Evolutionary conservation across 2,329 filamentous ascomycete species (phyloP).

Genomic region (Chrysoporthe cubensis): DNA sequence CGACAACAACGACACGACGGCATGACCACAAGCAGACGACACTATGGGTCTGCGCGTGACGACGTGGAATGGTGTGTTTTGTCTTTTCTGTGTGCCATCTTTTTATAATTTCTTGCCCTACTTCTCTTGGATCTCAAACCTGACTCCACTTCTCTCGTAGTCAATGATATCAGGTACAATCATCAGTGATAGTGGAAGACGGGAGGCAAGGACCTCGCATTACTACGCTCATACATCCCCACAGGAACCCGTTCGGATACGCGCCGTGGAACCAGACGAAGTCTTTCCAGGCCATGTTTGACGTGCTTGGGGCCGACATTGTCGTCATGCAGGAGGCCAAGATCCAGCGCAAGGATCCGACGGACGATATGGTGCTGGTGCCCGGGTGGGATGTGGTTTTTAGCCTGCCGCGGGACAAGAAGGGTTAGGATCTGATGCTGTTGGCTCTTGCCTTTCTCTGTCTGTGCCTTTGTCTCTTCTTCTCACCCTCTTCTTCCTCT

Average conservation of each 20-base stretch:
- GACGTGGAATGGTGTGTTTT: constrained; percentile 75
- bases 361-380: constrained; percentile 94
- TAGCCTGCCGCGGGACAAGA: constrained; percentile 90
- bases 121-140: constrained; percentile 20
- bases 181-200: too few species aligned
- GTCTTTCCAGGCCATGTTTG: constrained; percentile 89
- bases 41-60: constrained; percentile 80
- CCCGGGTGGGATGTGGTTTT: constrained; percentile 86
- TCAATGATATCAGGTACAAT: constrained; percentile 77
- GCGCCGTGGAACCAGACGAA: constrained; percentile 76
- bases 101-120: neutral
- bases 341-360: constrained; percentile 89
- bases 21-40: neutral
- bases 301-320: constrained; percentile 88
- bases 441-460: too few species aligned
- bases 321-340: constrained; percentile 96
- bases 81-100: too few species aligned
- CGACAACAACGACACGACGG: too few species aligned
- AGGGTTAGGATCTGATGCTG: constrained; percentile 58
- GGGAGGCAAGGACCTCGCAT: too few species aligned
- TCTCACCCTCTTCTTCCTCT: constrained; percentile 18
- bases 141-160: constrained; percentile 47
- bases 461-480: too few species aligned
- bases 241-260: too few species aligned
- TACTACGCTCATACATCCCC: too few species aligned